Conservation (phyloP, 2,329 filamentous ascomycete species). For the Colletotrichum sp. region DNA sequence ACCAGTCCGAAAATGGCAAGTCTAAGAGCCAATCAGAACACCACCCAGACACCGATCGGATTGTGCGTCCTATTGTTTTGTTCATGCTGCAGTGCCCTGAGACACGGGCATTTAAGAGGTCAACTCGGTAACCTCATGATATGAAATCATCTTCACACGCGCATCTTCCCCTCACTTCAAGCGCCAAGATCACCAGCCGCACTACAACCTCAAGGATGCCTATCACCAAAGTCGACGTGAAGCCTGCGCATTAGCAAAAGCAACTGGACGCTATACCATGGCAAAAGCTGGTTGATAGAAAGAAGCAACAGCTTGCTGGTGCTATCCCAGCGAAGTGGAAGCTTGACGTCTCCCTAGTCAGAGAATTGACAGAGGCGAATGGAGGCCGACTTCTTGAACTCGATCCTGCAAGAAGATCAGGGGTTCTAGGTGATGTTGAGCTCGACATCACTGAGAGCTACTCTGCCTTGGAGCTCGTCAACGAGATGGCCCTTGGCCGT, state of each 20-base stretch:
- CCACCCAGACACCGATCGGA: not conserved
- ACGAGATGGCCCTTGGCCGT: not conserved
- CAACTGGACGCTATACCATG: not conserved
- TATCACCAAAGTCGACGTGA: not conserved
- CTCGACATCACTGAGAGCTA: not conserved
- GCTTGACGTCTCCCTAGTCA: not conserved
- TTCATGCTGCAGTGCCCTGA: not conserved
- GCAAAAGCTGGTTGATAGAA: not conserved
- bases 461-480: not conserved
- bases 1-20: not conserved
- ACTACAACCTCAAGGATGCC: not conserved
- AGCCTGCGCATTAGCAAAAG: not conserved
- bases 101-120: not conserved
- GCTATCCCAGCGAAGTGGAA: not conserved
- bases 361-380: not conserved
- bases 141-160: not conserved
- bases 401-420: not conserved
- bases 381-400: not conserved
- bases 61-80: not conserved
- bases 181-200: not conserved
- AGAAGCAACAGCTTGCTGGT: not conserved
- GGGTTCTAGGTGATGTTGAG: not conserved
- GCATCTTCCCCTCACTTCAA: not conserved
- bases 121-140: not conserved
- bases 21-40: not conserved